These are phyloP conservation scores for Scytalidium lignicola DNA, from an alignment of 2,329 filamentous ascomycete genomes.

Conservation along the genomic window DNA sequence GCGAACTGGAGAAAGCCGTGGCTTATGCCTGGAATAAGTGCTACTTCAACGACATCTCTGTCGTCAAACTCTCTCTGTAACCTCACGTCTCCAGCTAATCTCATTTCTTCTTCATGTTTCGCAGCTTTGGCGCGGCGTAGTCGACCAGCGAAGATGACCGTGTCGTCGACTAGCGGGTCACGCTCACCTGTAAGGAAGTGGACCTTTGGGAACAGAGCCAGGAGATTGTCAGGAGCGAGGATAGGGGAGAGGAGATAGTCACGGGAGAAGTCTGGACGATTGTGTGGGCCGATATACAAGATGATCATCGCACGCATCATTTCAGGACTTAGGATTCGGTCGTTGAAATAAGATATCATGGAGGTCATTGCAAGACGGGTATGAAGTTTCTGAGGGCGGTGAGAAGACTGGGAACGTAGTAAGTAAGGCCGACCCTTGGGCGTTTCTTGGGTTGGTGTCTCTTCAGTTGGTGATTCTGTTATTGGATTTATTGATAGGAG, in stretches of 20 bases:
- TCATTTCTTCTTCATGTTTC: conserved; percentile 40
- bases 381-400: conserved; percentile 56
- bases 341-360: conserved; percentile 98
- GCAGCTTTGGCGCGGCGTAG: conserved; percentile 73
- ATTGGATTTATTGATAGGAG: neutral
- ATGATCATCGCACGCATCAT: conserved; percentile 99
- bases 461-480: neutral
- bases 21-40: conserved; percentile 79
- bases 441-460: conserved; percentile 1
- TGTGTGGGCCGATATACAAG: conserved; percentile 89
- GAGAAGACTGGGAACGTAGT: conserved; percentile 32
- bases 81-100: conserved; percentile 46
- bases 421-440: neutral
- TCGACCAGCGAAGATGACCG: conserved; percentile 88
- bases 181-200: conserved; percentile 94
- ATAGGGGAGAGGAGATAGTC: conserved; percentile 90
- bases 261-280: conserved; percentile 84
- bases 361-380: conserved; percentile 90
- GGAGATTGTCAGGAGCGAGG: conserved; percentile 76
- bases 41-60: conserved; percentile 73
- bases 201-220: conserved; percentile 86
- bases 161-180: conserved; percentile 93
- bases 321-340: conserved; percentile 88
- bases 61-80: conserved; percentile 58
- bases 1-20: conserved; percentile 96